Base-by-base conservation (phyloP, 2,329 filamentous ascomycete species). In the Monilinia laxa region DNA sequence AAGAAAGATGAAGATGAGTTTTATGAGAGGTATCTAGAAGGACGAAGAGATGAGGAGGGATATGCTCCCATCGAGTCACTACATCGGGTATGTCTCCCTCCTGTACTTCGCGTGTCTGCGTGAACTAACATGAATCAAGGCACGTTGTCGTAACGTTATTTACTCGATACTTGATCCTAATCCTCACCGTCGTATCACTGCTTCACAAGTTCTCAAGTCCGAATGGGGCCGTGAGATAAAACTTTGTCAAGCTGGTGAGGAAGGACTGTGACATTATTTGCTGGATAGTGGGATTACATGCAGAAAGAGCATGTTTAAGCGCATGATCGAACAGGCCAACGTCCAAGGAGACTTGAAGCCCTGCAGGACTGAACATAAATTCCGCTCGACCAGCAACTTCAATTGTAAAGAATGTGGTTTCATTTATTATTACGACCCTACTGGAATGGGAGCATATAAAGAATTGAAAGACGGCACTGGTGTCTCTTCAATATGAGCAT, bases 191-290 rank as follows among this genome's bases (percentile, higher is more conserved):
- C 92, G 95, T 73, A 94, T 99, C 77, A 97, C 93, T 40, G 94
- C 95, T 67, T 94, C 93, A 52, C 95, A 99, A 80, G 92, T 98
- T 67, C 87, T 99, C 75, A 97, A 97, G 80, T 98, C 94, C 5
- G 95, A 99, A 81, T 99, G 95, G 95, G 93, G 95, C 72, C 91
- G 95, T 73, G 94, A 97, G 79, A 97, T 98, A 79, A 96, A 93
- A 80, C 85, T 98, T 67, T 99, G 95, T 82, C 95, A 93, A 80
- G 94, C 95, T 69, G 95, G 94, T 72, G 92, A 98, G 80, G 93
- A 98, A 83, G 95, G 95, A 67, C 89, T 96, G 74, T 97, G 85
- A 81, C 76, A 78, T 68, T 64, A 65, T 58, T 42, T 58, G 64
- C 64, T 68, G 55, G 71, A 72, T 54, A 67, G 63, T 40, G 67